A percentile compares a stretch with the other conserved stretches of the same genome.
These are phyloP conservation scores for Rhynchospora tenuis DNA, from an alignment of 176 grass and related monocot species.

Conservation along the genomic window DNA sequence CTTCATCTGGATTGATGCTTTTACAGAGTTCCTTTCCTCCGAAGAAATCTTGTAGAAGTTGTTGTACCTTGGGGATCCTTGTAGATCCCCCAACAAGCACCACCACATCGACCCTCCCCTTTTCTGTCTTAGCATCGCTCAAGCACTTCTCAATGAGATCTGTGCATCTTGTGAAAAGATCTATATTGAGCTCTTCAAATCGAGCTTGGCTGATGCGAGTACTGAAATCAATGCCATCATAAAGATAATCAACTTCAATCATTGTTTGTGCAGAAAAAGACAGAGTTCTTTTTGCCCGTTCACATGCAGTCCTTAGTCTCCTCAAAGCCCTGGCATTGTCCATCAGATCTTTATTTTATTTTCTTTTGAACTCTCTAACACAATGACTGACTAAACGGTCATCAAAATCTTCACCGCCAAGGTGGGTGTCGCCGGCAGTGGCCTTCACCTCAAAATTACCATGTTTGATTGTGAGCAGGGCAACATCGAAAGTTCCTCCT, in stretches of 20 bases:
- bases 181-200: conserved; percentile 41
- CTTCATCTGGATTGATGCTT: conserved; percentile 25
- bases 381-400: conserved; percentile 11
- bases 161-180: conserved; percentile 41
- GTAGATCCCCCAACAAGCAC: conserved; percentile 28
- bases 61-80: conserved; percentile 23
- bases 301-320: conserved; percentile 21
- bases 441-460: conserved; percentile 9
- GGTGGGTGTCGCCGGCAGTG: conserved; percentile 4
- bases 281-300: conserved; percentile 26
- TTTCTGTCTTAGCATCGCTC: conserved; percentile 14
- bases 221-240: conserved; percentile 37
- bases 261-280: not conserved
- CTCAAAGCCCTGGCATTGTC: not conserved
- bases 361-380: conserved; percentile 1
- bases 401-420: conserved; percentile 28
- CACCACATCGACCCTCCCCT: conserved; percentile 15
- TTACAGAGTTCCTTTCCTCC: conserved; percentile 9
- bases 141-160: conserved; percentile 32
- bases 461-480: not conserved
- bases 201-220: conserved; percentile 20
- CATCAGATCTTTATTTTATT: conserved; percentile 12
- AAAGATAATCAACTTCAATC: conserved; percentile 19
- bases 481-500: conserved; percentile 13
- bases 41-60: conserved; percentile 12